phyloP scores from a whole-genome alignment of 768 basidiomycete genomes.

The Pulveroboletus ravenelii region DNA sequence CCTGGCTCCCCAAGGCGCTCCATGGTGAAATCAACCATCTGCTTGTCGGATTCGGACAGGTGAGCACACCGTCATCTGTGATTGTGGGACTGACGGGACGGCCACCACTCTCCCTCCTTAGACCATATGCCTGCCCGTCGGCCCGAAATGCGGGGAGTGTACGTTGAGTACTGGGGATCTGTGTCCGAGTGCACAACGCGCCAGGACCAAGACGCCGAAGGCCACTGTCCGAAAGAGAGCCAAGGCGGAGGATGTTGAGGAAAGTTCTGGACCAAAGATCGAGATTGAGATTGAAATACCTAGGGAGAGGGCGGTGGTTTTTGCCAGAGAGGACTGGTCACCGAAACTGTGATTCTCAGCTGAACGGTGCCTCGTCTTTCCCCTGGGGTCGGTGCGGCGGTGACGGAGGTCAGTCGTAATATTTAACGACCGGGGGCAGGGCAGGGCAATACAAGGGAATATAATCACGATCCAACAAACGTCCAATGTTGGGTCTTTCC shows the following conservation, averaged over 20 bases:
- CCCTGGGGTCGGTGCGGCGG: background rate
- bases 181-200: slow-evolving; percentile 59
- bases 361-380: background rate
- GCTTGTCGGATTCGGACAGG: slow-evolving; percentile 85
- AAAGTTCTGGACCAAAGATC: slow-evolving; percentile 32
- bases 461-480: background rate
- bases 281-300: slow-evolving; percentile 35
- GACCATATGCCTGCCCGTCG: slow-evolving; percentile 64
- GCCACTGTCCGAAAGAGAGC: slow-evolving; percentile 2
- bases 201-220: slow-evolving; percentile 19
- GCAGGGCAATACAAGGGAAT: background rate
- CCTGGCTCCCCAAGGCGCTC: slow-evolving; percentile 74
- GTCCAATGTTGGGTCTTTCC: background rate
- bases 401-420: background rate
- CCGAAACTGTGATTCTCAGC: background rate
- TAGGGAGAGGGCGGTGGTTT: background rate
- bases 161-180: slow-evolving; percentile 48
- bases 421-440: background rate
- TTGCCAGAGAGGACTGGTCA: background rate
- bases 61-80: slow-evolving; percentile 23
- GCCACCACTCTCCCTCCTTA: slow-evolving; percentile 17
- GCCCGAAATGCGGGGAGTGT: slow-evolving; percentile 63
- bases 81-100: background rate
- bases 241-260: background rate
- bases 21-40: slow-evolving; percentile 74